phyloP scores from a whole-genome alignment of 768 basidiomycete species.

The Hericium erinaceus region DNA sequence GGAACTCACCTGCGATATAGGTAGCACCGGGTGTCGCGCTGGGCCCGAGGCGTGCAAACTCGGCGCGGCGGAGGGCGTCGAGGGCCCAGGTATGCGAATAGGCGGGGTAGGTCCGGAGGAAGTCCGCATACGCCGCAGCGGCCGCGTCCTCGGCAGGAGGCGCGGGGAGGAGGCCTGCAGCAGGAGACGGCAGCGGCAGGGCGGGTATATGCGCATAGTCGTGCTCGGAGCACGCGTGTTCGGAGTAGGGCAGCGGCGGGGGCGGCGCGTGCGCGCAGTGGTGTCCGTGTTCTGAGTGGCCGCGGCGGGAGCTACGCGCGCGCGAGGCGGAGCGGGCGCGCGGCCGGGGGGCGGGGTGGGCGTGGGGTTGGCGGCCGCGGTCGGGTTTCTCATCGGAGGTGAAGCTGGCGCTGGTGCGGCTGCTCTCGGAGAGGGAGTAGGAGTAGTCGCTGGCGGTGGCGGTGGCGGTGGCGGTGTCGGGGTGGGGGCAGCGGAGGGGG shows the following conservation, averaged over 20 bases:
- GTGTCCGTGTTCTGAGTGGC: background rate
- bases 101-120: constrained; percentile 31
- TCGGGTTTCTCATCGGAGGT: background rate
- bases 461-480: background rate
- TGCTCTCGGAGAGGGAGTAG: background rate
- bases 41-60: background rate
- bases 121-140: constrained; percentile 9
- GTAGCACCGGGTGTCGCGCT: too few relatives aligned
- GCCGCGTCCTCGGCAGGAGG: background rate
- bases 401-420: background rate
- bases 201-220: background rate
- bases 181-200: constrained; percentile 7
- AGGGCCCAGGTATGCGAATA: constrained; percentile 64
- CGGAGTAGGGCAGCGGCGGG: background rate
- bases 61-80: constrained; percentile 35
- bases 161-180: constrained; percentile 9
- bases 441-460: background rate
- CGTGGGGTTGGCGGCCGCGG: background rate
- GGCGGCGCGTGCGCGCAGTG: background rate
- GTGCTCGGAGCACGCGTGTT: background rate
- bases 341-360: too few relatives aligned
- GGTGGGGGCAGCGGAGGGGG: background rate
- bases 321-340: background rate
- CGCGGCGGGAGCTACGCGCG: background rate
- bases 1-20: too few relatives aligned